Conservation (phyloP, 1,284 basidiomycete genomes). For the Naganishia liquefaciens region DNA sequence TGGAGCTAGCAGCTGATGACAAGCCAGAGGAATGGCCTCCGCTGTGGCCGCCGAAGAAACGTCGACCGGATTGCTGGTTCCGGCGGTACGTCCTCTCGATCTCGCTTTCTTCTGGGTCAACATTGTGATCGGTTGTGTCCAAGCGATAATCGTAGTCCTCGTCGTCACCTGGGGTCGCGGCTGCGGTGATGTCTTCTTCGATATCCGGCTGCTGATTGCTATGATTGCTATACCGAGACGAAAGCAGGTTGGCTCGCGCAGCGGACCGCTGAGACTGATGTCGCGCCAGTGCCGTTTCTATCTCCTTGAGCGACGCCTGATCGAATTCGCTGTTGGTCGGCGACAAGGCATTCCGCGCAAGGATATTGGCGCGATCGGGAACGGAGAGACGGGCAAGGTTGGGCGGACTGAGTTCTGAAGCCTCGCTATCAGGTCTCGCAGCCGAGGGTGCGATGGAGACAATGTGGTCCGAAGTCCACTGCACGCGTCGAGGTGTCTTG, state of each 20-base stretch:
- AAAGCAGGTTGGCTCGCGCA: slow-evolving; percentile 1
- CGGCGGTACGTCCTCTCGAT: slow-evolving; percentile 13
- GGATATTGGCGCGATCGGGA: slow-evolving; percentile 1
- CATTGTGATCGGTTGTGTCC: slow-evolving; percentile 36
- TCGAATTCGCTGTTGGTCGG: slow-evolving; percentile 40
- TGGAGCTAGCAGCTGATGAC: slow-evolving; percentile 25
- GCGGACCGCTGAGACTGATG: slow-evolving; percentile 36
- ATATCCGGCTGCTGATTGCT: slow-evolving; percentile 2
- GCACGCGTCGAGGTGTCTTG: slow-evolving; percentile 50
- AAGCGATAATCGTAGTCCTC: slow-evolving; percentile 54
- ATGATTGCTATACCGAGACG: not conserved
- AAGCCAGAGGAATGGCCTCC: slow-evolving; percentile 9
- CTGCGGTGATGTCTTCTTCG: slow-evolving; percentile 17
- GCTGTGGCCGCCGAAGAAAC: slow-evolving; percentile 6
- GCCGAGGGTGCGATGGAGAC: slow-evolving; percentile 41
- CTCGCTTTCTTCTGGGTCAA: slow-evolving; percentile 21
- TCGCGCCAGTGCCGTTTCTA: slow-evolving; percentile 45
- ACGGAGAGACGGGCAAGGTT: not conserved
- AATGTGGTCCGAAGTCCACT: slow-evolving; percentile 51
- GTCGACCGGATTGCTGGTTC: slow-evolving; percentile 1
- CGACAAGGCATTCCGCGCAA: slow-evolving; percentile 27
- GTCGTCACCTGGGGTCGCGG: slow-evolving; percentile 20
- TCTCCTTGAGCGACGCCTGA: slow-evolving; percentile 42
- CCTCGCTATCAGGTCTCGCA: slow-evolving; percentile 4
- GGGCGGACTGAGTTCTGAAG: not conserved